Conservation (phyloP, 1,284 basidiomycete species). For the Ceratobasidium sp. region DNA sequence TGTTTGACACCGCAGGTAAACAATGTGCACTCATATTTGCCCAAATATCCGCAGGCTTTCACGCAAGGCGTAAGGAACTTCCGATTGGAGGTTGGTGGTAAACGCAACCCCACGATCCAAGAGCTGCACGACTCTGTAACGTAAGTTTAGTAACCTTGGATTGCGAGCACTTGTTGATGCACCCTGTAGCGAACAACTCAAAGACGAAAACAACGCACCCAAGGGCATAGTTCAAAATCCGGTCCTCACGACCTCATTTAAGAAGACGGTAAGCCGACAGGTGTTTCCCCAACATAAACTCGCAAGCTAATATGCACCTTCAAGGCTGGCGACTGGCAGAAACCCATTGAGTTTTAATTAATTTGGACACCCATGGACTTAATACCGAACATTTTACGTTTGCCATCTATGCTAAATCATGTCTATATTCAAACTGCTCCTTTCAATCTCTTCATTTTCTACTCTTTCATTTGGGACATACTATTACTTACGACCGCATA, state of each 20-base stretch:
- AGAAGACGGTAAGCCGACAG: background rate
- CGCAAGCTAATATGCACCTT: background rate
- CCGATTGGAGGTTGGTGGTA: background rate
- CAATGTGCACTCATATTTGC: background rate
- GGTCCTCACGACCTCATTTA: background rate
- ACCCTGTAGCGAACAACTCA: background rate
- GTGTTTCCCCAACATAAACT: background rate
- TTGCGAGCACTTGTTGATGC: background rate
- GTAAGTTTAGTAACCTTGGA: background rate
- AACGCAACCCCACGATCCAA: slow-evolving; percentile 13
- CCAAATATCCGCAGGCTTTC: slow-evolving; percentile 8
- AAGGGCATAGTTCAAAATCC: slow-evolving; percentile 1
- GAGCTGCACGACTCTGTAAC: slow-evolving; percentile 6
- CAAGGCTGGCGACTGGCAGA: background rate
- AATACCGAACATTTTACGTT: background rate
- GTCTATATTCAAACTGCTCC: background rate
- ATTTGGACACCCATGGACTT: slow-evolving; percentile 4
- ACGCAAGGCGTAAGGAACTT: background rate
- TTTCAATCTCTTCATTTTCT: background rate
- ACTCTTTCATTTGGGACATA: background rate
- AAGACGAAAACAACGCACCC: too few species aligned
- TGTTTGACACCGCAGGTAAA: too few species aligned
- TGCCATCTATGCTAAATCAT: background rate
- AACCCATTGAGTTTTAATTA: background rate
- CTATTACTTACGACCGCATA: background rate